A percentile compares a stretch with the other conserved stretches of the same genome.
These are phyloP conservation scores for Cucurbita ficifolia DNA, from an alignment of 306 rosid genomes.

Conservation along the genomic window DNA sequence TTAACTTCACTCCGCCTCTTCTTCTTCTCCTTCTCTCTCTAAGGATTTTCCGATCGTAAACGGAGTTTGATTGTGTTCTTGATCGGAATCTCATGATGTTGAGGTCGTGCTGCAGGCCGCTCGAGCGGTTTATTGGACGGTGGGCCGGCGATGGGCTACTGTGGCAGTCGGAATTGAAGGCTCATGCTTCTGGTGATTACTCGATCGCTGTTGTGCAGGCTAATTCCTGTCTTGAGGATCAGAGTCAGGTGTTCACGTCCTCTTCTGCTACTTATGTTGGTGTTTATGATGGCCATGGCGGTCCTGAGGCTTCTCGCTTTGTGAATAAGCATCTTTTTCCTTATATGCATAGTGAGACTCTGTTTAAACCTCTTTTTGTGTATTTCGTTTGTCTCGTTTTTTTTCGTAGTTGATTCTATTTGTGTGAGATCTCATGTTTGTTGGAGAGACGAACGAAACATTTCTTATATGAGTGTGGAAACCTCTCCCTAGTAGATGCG, in stretches of 20 bases:
- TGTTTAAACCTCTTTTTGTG: neutral
- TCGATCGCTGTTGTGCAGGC: conserved; percentile 96
- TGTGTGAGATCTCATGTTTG: too few relatives aligned
- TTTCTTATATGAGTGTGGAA: too few relatives aligned
- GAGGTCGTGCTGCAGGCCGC: conserved; percentile 26
- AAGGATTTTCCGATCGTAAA: neutral
- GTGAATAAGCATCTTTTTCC: conserved; percentile 64
- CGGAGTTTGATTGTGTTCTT: neutral
- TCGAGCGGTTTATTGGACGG: conserved; percentile 45
- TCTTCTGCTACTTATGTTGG: conserved; percentile 79
- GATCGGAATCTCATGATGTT: conserved; percentile 29
- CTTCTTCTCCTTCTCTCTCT: neutral
- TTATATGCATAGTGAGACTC: conserved; percentile 42
- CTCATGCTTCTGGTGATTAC: conserved; percentile 84
- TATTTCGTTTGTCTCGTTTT: neutral
- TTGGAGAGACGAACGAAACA: too few relatives aligned
- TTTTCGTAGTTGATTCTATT: neutral
- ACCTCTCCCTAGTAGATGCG: too few relatives aligned
- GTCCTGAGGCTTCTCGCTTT: conserved; percentile 91
- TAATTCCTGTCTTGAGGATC: conserved; percentile 76
- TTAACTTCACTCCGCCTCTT: neutral
- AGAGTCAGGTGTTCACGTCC: conserved; percentile 79
- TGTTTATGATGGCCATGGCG: conserved; percentile 93
- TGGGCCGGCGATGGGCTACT: conserved; percentile 44
- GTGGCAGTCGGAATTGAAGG: conserved; percentile 77